Percentiles rank a stretch among this genome's conserved stretches.
Evolutionary conservation across 2,329 filamentous ascomycete genomes (phyloP).

Genomic region (Ophioceras dolichostomum): DNA sequence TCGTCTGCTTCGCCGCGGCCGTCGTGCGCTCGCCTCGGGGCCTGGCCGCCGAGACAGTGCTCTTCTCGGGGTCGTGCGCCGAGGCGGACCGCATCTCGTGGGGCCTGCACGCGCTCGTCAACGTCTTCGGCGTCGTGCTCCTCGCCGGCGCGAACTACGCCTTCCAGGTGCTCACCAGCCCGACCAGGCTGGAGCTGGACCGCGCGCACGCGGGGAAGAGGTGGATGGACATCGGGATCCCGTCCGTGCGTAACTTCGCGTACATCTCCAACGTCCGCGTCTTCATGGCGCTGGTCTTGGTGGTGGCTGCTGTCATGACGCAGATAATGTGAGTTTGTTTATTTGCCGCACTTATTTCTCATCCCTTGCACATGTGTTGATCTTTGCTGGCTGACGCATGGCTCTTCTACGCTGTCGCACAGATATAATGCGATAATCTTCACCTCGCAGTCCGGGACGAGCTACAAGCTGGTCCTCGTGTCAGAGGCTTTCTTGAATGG

Average conservation of each 20-base stretch:
- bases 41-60: conserved; percentile 20
- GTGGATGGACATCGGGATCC: conserved; percentile 43
- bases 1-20: conserved; percentile 22
- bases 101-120: conserved; percentile 31
- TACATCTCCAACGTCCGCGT: conserved; percentile 28
- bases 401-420: too few species aligned
- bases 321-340: conserved; percentile 33
- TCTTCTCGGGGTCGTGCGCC: conserved; percentile 26
- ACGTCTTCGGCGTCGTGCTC: conserved; percentile 27
- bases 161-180: conserved; percentile 41
- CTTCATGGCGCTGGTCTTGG: conserved; percentile 22
- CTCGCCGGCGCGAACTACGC: conserved; percentile 38
- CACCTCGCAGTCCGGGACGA: conserved; percentile 22
- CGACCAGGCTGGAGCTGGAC: conserved; percentile 35
- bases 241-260: conserved; percentile 35
- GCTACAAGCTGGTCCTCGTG: conserved; percentile 21
- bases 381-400: conserved; percentile 8
- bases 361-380: neutral
- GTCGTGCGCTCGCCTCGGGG: conserved; percentile 12
- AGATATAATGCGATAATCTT: conserved; percentile 41
- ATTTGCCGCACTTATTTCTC: too few species aligned
- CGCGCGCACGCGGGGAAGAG: conserved; percentile 28
- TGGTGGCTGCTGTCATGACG: conserved; percentile 28
- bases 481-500: conserved; percentile 21
- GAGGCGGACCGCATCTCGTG: conserved; percentile 22